A percentile compares a stretch with the other conserved stretches of the same genome.
phyloP scores from a whole-genome alignment of 805 yeast genomes.

The Monosporozyma yasuniensis region DNA sequence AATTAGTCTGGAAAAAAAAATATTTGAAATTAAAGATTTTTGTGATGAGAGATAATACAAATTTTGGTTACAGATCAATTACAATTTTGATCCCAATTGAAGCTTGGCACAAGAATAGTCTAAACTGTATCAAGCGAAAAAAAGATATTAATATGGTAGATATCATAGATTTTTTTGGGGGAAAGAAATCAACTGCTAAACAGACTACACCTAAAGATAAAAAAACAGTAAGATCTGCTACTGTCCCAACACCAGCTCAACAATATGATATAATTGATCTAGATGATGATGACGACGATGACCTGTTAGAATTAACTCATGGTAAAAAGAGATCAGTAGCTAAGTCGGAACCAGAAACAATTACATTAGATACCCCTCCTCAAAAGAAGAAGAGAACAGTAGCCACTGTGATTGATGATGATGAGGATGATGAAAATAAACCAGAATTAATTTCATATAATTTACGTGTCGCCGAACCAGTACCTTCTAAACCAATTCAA shows the following conservation, averaged over 20 bases:
- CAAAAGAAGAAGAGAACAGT: background rate
- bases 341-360: conserved; percentile 4
- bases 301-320: background rate
- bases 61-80: background rate
- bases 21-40: background rate
- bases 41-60: background rate
- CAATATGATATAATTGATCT: conserved; percentile 20
- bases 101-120: background rate
- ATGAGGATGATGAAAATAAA: background rate
- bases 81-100: background rate
- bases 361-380: conserved; percentile 1
- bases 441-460: background rate
- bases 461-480: background rate
- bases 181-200: conserved; percentile 7
- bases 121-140: background rate
- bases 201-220: background rate
- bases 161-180: conserved; percentile 34
- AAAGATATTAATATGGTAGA: conserved; percentile 20
- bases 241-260: conserved; percentile 9
- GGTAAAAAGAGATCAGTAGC: background rate
- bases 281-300: conserved; percentile 21
- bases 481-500: background rate
- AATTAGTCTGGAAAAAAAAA: background rate
- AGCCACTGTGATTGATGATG: background rate
- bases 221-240: conserved; percentile 1